Conservation (phyloP, 2,329 filamentous ascomycete species). For the Aspergillus pseudoglaucus region DNA sequence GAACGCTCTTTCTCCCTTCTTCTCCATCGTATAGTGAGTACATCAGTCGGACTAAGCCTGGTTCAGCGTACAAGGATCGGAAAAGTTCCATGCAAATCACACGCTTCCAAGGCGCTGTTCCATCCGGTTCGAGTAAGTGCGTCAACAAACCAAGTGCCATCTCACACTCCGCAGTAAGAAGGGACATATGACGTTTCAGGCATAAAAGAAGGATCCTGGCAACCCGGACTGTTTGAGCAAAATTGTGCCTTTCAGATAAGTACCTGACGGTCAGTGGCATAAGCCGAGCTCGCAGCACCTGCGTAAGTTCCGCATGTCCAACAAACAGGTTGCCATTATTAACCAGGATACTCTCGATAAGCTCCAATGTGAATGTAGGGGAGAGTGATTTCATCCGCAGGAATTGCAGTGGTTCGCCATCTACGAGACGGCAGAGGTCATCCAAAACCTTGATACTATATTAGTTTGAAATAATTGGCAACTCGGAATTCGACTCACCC, state of each 20-base stretch:
- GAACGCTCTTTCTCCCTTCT: slow-evolving; percentile 64
- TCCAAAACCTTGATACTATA: slow-evolving; percentile 60
- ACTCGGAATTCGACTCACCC: slow-evolving; percentile 41
- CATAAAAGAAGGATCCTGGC: slow-evolving; percentile 78
- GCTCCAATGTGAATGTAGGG: slow-evolving; percentile 77
- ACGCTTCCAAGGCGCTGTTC: slow-evolving; percentile 72
- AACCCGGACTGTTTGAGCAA: slow-evolving; percentile 74
- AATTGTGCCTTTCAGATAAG: slow-evolving; percentile 70
- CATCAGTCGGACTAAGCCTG: slow-evolving; percentile 68
- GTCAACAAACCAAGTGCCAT: slow-evolving; percentile 75
- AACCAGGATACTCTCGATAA: slow-evolving; percentile 83
- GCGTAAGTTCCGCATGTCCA: slow-evolving; percentile 69
- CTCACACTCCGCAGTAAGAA: slow-evolving; percentile 72
- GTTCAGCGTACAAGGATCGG: slow-evolving; percentile 75
- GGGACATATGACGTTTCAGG: slow-evolving; percentile 67
- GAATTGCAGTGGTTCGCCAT: slow-evolving; percentile 76
- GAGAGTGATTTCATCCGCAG: slow-evolving; percentile 71
- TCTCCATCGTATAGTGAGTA: slow-evolving; percentile 72
- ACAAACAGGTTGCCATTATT: slow-evolving; percentile 79
- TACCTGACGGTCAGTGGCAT: slow-evolving; percentile 77
- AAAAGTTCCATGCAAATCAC: slow-evolving; percentile 89
- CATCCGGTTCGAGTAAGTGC: slow-evolving; percentile 80
- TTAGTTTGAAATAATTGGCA: slow-evolving; percentile 5
- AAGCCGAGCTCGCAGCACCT: slow-evolving; percentile 68
- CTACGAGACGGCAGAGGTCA: slow-evolving; percentile 81